Evolutionary conservation across 1,284 basidiomycete genomes (phyloP).

Genomic region (Apiotrichum domesticum): DNA sequence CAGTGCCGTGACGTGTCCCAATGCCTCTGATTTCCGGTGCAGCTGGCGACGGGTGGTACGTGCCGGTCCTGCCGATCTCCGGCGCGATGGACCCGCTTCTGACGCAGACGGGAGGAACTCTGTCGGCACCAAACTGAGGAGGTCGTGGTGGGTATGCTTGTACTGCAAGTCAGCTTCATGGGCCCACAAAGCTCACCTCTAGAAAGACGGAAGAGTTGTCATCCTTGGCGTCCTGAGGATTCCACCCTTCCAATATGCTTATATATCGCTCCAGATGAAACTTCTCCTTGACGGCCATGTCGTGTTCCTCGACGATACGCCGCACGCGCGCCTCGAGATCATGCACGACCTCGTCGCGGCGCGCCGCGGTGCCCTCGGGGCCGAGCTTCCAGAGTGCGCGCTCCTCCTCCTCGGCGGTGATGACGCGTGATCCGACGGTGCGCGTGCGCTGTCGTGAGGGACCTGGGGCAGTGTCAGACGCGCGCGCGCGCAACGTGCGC

Average conservation of each 20-base stretch:
- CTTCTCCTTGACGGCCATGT: constrained; percentile 70
- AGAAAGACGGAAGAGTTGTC: constrained; percentile 68
- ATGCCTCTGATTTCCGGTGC: constrained; percentile 30
- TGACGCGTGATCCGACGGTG: constrained; percentile 1
- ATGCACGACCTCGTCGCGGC: constrained; percentile 51
- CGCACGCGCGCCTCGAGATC: constrained; percentile 59
- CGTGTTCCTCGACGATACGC: constrained; percentile 61
- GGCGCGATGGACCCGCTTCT: constrained; percentile 29
- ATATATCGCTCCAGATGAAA: constrained; percentile 79
- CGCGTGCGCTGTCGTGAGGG: not conserved
- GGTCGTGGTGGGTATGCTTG: constrained; percentile 29
- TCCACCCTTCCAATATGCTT: constrained; percentile 60
- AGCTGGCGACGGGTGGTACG: constrained; percentile 38
- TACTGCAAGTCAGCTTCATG: constrained; percentile 21
- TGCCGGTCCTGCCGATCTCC: constrained; percentile 14
- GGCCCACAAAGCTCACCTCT: constrained; percentile 50
- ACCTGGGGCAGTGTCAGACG: not conserved
- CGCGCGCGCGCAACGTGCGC: not conserved
- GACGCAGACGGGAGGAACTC: not conserved
- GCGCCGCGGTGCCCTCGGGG: constrained; percentile 22
- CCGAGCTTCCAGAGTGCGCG: constrained; percentile 21
- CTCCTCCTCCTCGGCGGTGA: constrained; percentile 24
- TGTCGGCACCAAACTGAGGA: constrained; percentile 27
- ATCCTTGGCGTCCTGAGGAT: constrained; percentile 67
- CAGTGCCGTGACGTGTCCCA: constrained; percentile 17